Conservation (phyloP, 768 basidiomycete genomes). For the Steccherinum ochraceum region DNA sequence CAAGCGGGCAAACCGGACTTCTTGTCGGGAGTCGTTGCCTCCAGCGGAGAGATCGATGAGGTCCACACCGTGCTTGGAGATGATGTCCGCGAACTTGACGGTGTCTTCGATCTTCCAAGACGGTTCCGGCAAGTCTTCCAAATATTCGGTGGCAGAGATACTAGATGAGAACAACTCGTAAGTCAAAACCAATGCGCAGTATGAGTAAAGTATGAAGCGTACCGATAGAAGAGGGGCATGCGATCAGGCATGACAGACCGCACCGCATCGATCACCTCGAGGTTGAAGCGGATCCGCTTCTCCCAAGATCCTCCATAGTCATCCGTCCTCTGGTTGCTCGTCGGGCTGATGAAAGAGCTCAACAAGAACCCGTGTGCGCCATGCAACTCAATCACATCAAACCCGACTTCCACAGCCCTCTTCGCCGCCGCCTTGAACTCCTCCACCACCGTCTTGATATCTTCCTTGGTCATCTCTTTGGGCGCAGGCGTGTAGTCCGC, state of each 20-base stretch:
- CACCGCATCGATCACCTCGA: constrained; percentile 35
- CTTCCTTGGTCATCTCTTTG: constrained; percentile 19
- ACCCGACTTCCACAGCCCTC: constrained; percentile 29
- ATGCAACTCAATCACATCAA: constrained; percentile 25
- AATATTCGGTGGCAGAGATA: constrained; percentile 70
- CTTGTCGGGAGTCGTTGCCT: too few relatives aligned
- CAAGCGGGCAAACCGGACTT: too few relatives aligned
- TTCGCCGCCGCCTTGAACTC: constrained; percentile 28
- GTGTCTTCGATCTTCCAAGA: constrained; percentile 71
- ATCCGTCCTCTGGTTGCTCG: constrained; percentile 34
- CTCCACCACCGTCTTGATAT: constrained; percentile 19
- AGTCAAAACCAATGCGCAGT: too few relatives aligned
- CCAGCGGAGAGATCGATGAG: too few relatives aligned
- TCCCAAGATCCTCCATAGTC: constrained; percentile 40
- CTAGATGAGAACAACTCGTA: too few relatives aligned
- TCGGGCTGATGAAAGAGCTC: constrained; percentile 32
- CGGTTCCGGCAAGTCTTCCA: constrained; percentile 55
- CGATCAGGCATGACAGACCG: constrained; percentile 50
- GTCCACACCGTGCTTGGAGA: constrained; percentile 62
- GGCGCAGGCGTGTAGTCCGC: constrained; percentile 5
- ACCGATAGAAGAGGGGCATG: constrained; percentile 73
- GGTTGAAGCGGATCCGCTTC: constrained; percentile 28
- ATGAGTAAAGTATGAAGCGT: too few relatives aligned
- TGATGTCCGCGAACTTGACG: constrained; percentile 46
- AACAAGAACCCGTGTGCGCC: constrained; percentile 24